Conservation (phyloP, 2,329 filamentous ascomycete species). For the Penicillium corylophilum region DNA sequence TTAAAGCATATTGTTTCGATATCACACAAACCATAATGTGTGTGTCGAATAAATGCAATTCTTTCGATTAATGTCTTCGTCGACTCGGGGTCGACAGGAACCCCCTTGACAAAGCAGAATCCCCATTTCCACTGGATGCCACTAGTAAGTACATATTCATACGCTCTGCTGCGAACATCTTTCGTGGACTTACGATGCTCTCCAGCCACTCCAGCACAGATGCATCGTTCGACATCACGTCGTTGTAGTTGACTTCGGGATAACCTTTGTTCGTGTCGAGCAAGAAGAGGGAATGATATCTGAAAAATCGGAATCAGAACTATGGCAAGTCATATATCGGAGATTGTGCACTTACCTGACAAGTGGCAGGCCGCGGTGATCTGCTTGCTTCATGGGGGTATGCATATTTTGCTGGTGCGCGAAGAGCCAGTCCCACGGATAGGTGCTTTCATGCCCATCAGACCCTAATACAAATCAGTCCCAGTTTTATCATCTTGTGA, state of each 20-base stretch:
- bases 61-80: conserved; percentile 74
- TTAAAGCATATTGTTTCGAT: not conserved
- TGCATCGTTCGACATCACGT: conserved; percentile 58
- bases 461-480: conserved; percentile 53
- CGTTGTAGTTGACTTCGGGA: conserved; percentile 61
- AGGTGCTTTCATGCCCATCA: conserved; percentile 68
- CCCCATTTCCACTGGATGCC: conserved; percentile 61
- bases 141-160: conserved; percentile 6
- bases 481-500: not conserved
- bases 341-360: not conserved
- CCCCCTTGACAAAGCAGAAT: conserved; percentile 72
- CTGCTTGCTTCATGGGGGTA: too few species aligned
- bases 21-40: conserved; percentile 75
- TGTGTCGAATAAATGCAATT: conserved; percentile 83
- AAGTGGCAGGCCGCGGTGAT: not conserved
- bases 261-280: conserved; percentile 42
- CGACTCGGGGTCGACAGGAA: conserved; percentile 66
- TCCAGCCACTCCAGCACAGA: conserved; percentile 63
- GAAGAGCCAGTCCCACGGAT: conserved; percentile 62
- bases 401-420: conserved; percentile 41
- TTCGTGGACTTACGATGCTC: conserved; percentile 51
- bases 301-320: not conserved
- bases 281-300: conserved; percentile 5
- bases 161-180: not conserved
- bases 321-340: not conserved